phyloP scores from a whole-genome alignment of 768 basidiomycete species.

The Flagelloscypha sp. region DNA sequence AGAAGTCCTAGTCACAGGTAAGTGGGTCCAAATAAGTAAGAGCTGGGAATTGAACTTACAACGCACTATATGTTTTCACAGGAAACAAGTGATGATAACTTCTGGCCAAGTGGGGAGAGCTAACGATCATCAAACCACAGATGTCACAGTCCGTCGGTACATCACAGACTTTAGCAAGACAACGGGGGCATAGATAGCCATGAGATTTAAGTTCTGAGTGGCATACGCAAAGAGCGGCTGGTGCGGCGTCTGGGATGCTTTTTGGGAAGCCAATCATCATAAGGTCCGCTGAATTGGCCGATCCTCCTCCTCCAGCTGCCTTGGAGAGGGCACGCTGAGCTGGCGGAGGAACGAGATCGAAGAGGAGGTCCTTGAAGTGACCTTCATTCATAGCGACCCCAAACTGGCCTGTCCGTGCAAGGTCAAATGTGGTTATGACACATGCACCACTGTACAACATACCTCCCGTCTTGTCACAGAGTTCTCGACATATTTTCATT shows the following conservation, averaged over 20 bases:
- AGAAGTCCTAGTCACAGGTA: conserved; percentile 5
- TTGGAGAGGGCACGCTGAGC: conserved; percentile 59
- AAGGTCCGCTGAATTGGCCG: conserved; percentile 72
- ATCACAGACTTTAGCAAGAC: conserved; percentile 89
- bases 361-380: conserved; percentile 91
- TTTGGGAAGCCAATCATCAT: conserved; percentile 99
- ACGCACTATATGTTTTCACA: conserved; percentile 72
- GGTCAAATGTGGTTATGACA: conserved; percentile 4
- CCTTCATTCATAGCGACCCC: conserved; percentile 98
- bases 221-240: conserved; percentile 83
- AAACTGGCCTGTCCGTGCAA: conserved; percentile 54
- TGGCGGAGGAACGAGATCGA: conserved; percentile 93
- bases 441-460: conserved; percentile 16
- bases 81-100: conserved; percentile 96
- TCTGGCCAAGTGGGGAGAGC: conserved; percentile 91
- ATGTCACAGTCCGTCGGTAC: conserved; percentile 98
- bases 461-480: conserved; percentile 92
- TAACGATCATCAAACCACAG: conserved; percentile 96
- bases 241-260: conserved; percentile 75
- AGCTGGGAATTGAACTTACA: conserved; percentile 47
- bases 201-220: conserved; percentile 88
- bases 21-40: conserved; percentile 1
- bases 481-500: conserved; percentile 93
- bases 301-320: conserved; percentile 32
- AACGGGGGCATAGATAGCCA: conserved; percentile 93